Conservation (phyloP, 164 flowering plant species). For the Dillenia turbinata region DNA sequence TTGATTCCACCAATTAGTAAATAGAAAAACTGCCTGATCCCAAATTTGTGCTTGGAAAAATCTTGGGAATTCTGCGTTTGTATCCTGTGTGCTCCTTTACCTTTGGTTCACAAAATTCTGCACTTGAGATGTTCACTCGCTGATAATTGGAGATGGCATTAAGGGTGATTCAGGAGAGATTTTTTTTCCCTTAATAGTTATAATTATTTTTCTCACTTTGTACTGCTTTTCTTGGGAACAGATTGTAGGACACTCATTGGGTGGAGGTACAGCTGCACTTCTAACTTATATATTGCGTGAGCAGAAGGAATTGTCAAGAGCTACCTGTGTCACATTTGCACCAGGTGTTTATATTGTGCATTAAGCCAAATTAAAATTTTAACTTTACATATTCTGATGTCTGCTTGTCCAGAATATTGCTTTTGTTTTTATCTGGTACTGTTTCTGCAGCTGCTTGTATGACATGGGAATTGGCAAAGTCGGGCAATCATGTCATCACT, state of each 20-base stretch:
- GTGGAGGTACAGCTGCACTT: conserved; percentile 98
- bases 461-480: conserved; percentile 98
- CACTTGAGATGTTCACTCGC: no score
- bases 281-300: conserved; percentile 83
- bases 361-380: not conserved
- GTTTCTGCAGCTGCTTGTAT: conserved; percentile 84
- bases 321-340: conserved; percentile 93
- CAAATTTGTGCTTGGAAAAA: no score
- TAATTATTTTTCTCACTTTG: not conserved
- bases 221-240: conserved; percentile 17
- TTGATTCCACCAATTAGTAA: no score
- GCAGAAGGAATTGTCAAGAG: conserved; percentile 64
- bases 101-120: no score
- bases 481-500: conserved; percentile 69
- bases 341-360: conserved; percentile 55
- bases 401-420: not conserved
- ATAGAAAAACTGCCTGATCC: no score
- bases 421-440: conserved; percentile 10
- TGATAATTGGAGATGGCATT: not conserved
- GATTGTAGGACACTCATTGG: conserved; percentile 97
- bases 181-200: not conserved
- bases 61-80: no score
- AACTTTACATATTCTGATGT: not conserved
- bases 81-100: no score
- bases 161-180: not conserved